Conservation (phyloP, 2,329 filamentous ascomycete genomes). For the Blastomyces percursus region DNA sequence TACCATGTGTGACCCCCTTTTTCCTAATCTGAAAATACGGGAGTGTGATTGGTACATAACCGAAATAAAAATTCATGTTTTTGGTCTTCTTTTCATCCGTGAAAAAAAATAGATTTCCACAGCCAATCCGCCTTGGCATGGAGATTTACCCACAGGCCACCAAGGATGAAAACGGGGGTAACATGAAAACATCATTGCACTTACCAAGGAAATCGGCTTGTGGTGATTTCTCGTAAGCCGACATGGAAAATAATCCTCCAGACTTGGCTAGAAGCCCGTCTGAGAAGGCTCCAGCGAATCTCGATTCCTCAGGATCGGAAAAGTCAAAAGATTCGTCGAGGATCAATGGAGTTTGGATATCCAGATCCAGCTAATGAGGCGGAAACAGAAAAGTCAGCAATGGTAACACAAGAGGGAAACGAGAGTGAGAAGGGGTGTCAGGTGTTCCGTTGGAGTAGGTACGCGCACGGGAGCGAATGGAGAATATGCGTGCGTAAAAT, state of each 20-base stretch:
- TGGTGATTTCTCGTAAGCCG: slow-evolving; percentile 67
- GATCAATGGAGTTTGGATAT: slow-evolving; percentile 38
- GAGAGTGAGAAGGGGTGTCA: slow-evolving; percentile 1
- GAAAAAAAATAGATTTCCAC: neutral
- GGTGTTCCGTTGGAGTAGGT: slow-evolving; percentile 9
- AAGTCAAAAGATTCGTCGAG: slow-evolving; percentile 38
- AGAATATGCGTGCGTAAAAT: neutral
- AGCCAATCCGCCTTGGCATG: slow-evolving; percentile 3
- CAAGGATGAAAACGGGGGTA: neutral
- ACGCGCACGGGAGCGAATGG: slow-evolving; percentile 2
- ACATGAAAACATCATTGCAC: slow-evolving; percentile 30
- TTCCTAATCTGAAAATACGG: neutral
- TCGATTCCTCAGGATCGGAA: slow-evolving; percentile 36
- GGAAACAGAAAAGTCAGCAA: slow-evolving; percentile 14
- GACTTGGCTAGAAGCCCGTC: slow-evolving; percentile 45
- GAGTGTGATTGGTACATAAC: neutral
- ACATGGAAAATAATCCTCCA: slow-evolving; percentile 63
- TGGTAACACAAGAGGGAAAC: neutral
- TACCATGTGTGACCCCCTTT: neutral
- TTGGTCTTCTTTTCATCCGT: slow-evolving; percentile 5
- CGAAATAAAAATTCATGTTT: neutral
- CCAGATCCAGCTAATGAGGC: slow-evolving; percentile 30
- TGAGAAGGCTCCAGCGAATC: slow-evolving; percentile 36
- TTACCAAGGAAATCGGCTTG: slow-evolving; percentile 70
- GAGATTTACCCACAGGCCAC: neutral